Evolutionary conservation across 2,329 filamentous ascomycete genomes (phyloP), one percentile per base, ranked within the genome.

Genomic region (Pyricularia pennisetigena): DNA sequence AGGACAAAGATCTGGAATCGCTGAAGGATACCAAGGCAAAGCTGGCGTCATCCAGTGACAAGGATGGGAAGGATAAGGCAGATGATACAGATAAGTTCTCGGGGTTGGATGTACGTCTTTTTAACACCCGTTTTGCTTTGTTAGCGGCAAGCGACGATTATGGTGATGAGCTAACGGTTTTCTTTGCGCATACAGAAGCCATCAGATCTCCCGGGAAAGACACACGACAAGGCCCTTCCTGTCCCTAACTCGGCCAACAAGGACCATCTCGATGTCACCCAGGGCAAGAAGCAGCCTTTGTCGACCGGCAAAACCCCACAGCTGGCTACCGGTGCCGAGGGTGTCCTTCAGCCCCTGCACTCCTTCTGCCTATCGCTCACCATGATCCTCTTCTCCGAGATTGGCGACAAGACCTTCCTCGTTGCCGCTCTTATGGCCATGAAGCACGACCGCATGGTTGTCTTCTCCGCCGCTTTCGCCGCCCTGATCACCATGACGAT

Each of bases 341-440:
- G 82, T 69, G 82, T 94, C 59, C 93, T 94, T 69, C 90, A 89
- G 71, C 92, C 92, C 23, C 83, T 89, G 74, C 94, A 99, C 78
- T 98, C 95, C 4, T 96, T 95, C 75, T 76, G 97, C 14, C 88
- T 98, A 35, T 97, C 95, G 20, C 88, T 97, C 70, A 94, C 94
- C 69, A 99, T 98, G 95, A 99, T 99, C 74, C 82, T 98, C 71
- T 90, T 98, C 74, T 97, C 94, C 64, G 95, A 99, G 78, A 88
- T 99, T 74, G 95, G 95, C 71, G 95, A 99, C 86, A 99, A 99
- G 82, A 99, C 95, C 0, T 99, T 99, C 82, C 85, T 99, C 62
- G 93, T 99, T 26, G 95, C 95, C 7, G 94, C 94, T 8, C 86
- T 99, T 23, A 99, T 99, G 95, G 95, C 95, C 14, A 99, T 99